phyloP scores from a whole-genome alignment of 129 eudicot species.

The Flaveria ramosissima region DNA sequence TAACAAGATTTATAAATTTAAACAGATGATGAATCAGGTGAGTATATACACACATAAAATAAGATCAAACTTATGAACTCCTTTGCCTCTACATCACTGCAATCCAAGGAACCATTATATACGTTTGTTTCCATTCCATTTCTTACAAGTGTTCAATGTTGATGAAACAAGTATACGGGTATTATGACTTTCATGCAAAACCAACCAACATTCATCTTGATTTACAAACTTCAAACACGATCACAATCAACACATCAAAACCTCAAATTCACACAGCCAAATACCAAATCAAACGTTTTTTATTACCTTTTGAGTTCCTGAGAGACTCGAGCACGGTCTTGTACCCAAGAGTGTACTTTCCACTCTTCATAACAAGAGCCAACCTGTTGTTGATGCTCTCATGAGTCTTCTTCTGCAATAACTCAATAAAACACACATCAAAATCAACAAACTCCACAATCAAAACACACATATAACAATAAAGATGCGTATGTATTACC shows the following conservation, averaged over 20 bases:
- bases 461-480: not conserved
- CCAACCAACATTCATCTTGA: not conserved
- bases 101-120: not conserved
- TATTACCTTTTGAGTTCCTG: constrained; percentile 54
- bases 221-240: not conserved
- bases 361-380: constrained; percentile 72
- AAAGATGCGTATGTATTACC: constrained; percentile 23
- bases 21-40: not conserved
- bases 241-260: not conserved
- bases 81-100: not conserved
- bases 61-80: not conserved
- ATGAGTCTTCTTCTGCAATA: constrained; percentile 62
- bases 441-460: not conserved
- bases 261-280: not conserved
- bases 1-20: not conserved
- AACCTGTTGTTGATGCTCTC: constrained; percentile 67
- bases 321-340: constrained; percentile 64
- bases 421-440: not conserved
- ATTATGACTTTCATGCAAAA: not conserved
- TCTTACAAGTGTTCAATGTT: not conserved
- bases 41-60: not conserved
- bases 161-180: not conserved
- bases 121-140: not conserved
- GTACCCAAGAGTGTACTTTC: constrained; percentile 62
- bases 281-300: not conserved